A percentile compares a stretch with the other conserved stretches of the same genome.
These are phyloP conservation scores for Lasiodiplodia theobromae DNA, from an alignment of 2,329 filamentous ascomycete species.

Conservation along the genomic window DNA sequence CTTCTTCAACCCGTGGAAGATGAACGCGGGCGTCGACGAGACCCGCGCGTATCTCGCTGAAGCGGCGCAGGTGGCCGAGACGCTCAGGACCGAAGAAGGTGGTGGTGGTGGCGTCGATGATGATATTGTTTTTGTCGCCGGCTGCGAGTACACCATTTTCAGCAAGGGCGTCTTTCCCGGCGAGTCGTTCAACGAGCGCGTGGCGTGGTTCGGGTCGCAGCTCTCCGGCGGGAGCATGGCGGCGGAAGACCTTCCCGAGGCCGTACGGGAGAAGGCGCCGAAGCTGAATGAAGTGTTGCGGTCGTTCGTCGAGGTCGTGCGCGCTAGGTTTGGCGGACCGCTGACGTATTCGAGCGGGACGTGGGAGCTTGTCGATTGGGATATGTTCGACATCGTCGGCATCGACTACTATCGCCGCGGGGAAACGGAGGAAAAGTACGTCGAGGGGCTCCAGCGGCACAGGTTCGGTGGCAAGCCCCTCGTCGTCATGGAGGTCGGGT, in stretches of 20 bases:
- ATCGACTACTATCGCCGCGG: conserved; percentile 2
- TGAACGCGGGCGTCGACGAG: background rate
- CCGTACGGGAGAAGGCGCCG: background rate
- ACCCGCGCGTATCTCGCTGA: background rate
- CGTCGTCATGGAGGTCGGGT: background rate
- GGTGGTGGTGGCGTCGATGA: too few relatives aligned
- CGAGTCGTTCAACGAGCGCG: background rate
- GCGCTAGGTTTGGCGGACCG: background rate
- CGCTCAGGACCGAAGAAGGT: background rate
- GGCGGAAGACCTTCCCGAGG: background rate
- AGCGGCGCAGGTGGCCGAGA: background rate
- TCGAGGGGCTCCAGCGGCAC: background rate
- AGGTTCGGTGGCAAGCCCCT: background rate
- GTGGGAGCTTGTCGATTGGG: background rate
- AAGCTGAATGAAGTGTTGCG: background rate
- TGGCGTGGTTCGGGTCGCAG: background rate
- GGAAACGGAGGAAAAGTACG: background rate
- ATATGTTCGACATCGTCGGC: background rate
- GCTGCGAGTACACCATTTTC: background rate
- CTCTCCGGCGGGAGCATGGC: background rate
- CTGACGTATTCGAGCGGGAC: background rate
- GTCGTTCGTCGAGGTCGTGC: background rate
- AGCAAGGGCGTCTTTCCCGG: background rate
- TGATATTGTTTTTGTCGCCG: background rate
- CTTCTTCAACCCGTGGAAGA: conserved; percentile 7